Base-by-base conservation (phyloP, 305 asterid species). In the Coffea humblotiana region DNA sequence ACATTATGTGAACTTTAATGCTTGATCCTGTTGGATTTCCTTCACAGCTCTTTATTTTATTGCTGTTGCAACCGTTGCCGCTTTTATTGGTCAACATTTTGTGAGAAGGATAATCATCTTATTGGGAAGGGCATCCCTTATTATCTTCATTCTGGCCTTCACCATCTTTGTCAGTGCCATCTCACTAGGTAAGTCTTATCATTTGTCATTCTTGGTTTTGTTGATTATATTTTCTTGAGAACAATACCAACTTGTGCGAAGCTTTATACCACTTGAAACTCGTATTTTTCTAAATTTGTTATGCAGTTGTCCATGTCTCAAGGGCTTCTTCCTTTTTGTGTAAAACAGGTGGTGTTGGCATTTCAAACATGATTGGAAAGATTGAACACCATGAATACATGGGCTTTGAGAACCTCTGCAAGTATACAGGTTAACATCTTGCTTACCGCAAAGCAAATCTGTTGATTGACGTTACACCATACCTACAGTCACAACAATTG, bases 391-490 rank as follows among this genome's bases (percentile, higher is more conserved):
- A 90, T 15, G 97, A 96, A 66, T 94, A 94, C 91, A 96, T 96
- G 99, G 99, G 99, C 10, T 96, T 96, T 63, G 97, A 94, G 80
- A 87, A 92, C 88, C 86, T 96, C 71, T 96, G 99, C 98, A 91
- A 91, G 92, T 95, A 93, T 71, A 86, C 81, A 0, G 86, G 76
- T 16, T 94, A 81, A 83, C 21, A 23, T 0, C 18, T 60, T 1
- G 45, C n/a, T 35, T 19, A 23, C 27, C 19, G 63, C 19, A 52
- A 11, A 21, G 58, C 37, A 52, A 15, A 48, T 67, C 37, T 37
- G 10, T 70, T 43, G 48, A 21, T 58, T 58, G 54, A 35, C 35
- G 67, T 49, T 6, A 8, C 11, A 35, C 49, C 51, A 23, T 13
- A 52, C 35, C 43, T 35, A 48, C 25, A 9, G 54, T 15, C n/a